A percentile compares a stretch with the other conserved stretches of the same genome.
phyloP scores from a whole-genome alignment of 2,329 filamentous ascomycete species.

The Dothideomycetes sp. region DNA sequence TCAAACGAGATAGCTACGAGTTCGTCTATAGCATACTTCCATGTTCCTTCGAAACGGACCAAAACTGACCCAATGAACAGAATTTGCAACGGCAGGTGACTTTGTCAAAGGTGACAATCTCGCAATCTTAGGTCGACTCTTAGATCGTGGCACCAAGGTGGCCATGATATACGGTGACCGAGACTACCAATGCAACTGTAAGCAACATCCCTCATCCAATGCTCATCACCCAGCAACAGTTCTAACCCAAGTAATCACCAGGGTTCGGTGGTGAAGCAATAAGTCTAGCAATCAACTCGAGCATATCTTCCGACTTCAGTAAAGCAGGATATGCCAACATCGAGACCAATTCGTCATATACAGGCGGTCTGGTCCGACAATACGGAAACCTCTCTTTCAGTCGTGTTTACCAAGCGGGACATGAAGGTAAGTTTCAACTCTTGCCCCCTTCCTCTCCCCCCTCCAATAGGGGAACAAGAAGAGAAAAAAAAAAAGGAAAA shows the following conservation, averaged over 20 bases:
- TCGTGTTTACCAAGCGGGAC: conserved; percentile 26
- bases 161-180: conserved; percentile 62
- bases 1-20: conserved; percentile 35
- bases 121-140: conserved; percentile 31
- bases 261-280: conserved; percentile 23
- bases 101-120: conserved; percentile 31
- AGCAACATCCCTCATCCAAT: neutral
- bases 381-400: conserved; percentile 28
- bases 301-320: conserved; percentile 17
- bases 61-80: too few relatives aligned
- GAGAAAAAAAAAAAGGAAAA: too few relatives aligned
- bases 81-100: conserved; percentile 32
- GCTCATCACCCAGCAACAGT: too few relatives aligned
- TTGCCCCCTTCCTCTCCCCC: neutral
- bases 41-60: too few relatives aligned
- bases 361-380: conserved; percentile 26
- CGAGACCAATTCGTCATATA: conserved; percentile 20
- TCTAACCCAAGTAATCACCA: neutral
- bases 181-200: conserved; percentile 49
- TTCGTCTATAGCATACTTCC: too few relatives aligned
- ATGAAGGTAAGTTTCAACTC: conserved; percentile 16
- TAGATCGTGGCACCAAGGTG: conserved; percentile 43
- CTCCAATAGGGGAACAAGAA: too few relatives aligned
- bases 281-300: conserved; percentile 22
- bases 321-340: conserved; percentile 26